Evolutionary conservation across 768 basidiomycete genomes (phyloP), one percentile per base, ranked within the genome.

Genomic region (Mycena polygramma): DNA sequence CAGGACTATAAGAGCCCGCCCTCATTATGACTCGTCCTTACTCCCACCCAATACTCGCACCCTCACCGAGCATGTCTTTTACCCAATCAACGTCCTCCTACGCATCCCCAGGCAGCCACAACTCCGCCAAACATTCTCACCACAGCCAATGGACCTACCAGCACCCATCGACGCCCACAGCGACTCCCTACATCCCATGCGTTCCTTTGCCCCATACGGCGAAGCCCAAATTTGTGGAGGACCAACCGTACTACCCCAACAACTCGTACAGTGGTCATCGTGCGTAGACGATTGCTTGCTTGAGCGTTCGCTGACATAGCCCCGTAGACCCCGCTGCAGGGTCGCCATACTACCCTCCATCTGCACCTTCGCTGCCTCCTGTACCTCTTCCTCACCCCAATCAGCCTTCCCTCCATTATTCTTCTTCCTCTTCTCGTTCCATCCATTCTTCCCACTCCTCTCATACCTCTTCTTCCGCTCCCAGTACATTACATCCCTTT

Each of bases 21-120:
- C 64, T 26, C 19, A 57, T 26, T 52, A 57, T 70, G 64, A 70
- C 69, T 70, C 60, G 53, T 30, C 22, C 54, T 39, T 15, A 62
- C 60, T 57, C 64, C 69, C 63, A 60, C 58, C 45, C 59, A 65
- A 62, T 54, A 49, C n/a, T 43, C 52, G 14, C 26, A 46, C 57
- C 11, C 52, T 48, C 58, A 15, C 48, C 60, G 17, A 45, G 20
- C 30, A 70, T 66, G 69, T 39, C 60, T 51, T 7, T 54, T 53
- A 24, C 63, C 63, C 59, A 70, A 62, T 70, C 63, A 61, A 7
- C 30, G 46, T 22, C 69, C 19, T 35, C 63, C 10, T n/a, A 39
- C 17, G 11, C 45, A 70, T 66, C 69, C 58, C 63, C 63, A 57
- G 22, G 49, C 35, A 65, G 69, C 54, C 48, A 59, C 43, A 24